A percentile compares a stretch with the other conserved stretches of the same genome.
Conservation (phyloP, 306 rosid genomes). For the Dicorynia guianensis region DNA sequence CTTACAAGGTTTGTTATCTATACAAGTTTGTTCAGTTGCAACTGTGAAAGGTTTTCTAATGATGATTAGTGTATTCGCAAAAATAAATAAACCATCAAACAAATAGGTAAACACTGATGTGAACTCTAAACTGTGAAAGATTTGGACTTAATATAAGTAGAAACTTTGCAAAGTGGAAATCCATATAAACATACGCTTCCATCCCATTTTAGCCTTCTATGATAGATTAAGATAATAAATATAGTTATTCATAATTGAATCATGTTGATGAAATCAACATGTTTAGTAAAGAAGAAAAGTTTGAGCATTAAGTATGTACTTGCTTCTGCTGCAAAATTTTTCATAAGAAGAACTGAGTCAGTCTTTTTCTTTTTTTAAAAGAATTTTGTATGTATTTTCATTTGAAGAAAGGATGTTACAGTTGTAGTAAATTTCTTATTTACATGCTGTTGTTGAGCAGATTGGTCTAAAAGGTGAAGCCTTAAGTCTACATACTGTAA, state of each 20-base stretch:
- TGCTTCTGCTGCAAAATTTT: constrained; percentile 2
- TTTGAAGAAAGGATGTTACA: not conserved
- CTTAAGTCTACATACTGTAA: constrained; percentile 53
- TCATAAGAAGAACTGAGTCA: not conserved
- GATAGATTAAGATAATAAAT: not conserved
- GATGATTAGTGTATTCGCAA: not conserved
- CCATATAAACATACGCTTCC: not conserved
- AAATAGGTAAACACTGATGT: not conserved
- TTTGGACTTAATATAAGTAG: not conserved
- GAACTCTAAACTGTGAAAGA: constrained; percentile 5
- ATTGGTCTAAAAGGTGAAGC: constrained; percentile 63
- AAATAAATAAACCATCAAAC: not conserved
- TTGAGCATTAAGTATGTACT: not conserved
- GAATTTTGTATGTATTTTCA: not conserved
- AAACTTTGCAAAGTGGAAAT: constrained; percentile 12
- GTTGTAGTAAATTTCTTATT: constrained; percentile 7
- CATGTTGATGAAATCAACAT: constrained; percentile 6
- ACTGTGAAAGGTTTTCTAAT: constrained; percentile 11
- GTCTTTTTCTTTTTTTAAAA: not conserved
- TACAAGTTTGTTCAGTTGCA: not conserved
- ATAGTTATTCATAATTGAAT: constrained; percentile 5
- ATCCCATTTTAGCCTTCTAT: not conserved
- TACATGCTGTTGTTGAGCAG: constrained; percentile 43
- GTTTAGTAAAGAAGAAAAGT: not conserved
- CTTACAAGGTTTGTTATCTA: constrained; percentile 74